Percentiles rank a stretch among this genome's conserved stretches.
These are phyloP conservation scores for Trifolium pratense DNA, from an alignment of 306 rosid species.

Conservation along the genomic window DNA sequence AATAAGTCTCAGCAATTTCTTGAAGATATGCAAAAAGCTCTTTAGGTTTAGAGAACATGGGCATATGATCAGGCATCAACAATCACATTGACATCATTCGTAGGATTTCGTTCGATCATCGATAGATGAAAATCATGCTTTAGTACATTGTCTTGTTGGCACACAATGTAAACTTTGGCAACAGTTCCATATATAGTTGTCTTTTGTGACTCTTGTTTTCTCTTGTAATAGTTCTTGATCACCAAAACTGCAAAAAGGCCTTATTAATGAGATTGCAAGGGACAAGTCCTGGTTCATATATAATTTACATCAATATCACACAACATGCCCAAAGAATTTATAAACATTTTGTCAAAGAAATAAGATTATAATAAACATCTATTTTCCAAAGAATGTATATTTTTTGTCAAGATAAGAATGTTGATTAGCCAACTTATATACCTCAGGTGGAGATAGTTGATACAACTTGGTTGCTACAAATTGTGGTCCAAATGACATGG, in stretches of 20 bases:
- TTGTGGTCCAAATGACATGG: slow-evolving; percentile 29
- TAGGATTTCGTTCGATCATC: slow-evolving; percentile 48
- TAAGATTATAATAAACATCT: no score
- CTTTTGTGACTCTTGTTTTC: slow-evolving; percentile 26
- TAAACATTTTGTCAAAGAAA: no score
- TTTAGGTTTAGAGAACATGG: slow-evolving; percentile 52
- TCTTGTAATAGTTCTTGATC: slow-evolving; percentile 15
- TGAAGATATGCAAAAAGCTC: slow-evolving; percentile 43
- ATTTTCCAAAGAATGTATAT: no score
- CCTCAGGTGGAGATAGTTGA: slow-evolving; percentile 53
- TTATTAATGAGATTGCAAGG: slow-evolving; percentile 47
- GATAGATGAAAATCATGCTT: slow-evolving; percentile 39
- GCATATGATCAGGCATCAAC: slow-evolving; percentile 59
- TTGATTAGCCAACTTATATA: slow-evolving; percentile 1
- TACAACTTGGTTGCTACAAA: slow-evolving; percentile 38
- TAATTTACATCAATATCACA: no score
- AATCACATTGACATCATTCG: slow-evolving; percentile 44
- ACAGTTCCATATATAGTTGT: slow-evolving; percentile 48
- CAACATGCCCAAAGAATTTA: background rate
- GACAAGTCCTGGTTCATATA: slow-evolving; percentile 42
- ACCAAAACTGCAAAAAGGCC: background rate
- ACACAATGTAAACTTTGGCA: slow-evolving; percentile 43
- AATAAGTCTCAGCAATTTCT: slow-evolving; percentile 38
- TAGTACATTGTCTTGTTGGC: slow-evolving; percentile 41
- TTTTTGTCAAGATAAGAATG: background rate